Percentiles rank a stretch among this genome's conserved stretches.
Evolutionary conservation across 306 rosid species (phyloP).

Genomic region (Corylus heterophylla): DNA sequence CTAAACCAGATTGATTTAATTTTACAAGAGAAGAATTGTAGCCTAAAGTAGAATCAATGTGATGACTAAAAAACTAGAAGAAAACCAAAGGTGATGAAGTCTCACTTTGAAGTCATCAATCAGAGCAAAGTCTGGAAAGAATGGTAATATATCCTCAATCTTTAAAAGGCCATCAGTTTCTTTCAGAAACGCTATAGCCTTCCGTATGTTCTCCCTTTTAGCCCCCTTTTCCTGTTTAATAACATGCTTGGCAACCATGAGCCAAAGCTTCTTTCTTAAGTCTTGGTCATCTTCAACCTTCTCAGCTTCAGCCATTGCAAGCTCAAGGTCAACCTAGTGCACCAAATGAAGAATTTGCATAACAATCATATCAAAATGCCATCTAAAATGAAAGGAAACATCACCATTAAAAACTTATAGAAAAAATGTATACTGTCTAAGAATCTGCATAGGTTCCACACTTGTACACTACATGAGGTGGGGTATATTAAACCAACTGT

Average conservation of each 20-base stretch:
- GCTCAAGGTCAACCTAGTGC: conserved; percentile 88
- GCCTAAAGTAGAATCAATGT: not conserved
- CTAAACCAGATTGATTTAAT: not conserved
- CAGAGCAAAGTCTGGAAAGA: conserved; percentile 95
- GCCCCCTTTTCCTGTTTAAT: conserved; percentile 94
- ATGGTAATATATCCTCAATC: conserved; percentile 93
- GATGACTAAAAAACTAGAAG: not conserved
- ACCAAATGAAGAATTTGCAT: conserved; percentile 28
- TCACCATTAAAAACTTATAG: conserved; percentile 13
- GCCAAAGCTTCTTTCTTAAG: conserved; percentile 98
- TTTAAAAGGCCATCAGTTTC: conserved; percentile 97
- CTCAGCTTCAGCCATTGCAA: conserved; percentile 99
- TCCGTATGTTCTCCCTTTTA: conserved; percentile 95
- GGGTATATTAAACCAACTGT: conserved; percentile 25
- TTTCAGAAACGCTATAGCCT: conserved; percentile 96
- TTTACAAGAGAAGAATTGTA: not conserved
- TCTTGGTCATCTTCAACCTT: conserved; percentile 98
- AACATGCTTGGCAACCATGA: conserved; percentile 96
- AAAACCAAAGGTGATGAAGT: conserved; percentile 22
- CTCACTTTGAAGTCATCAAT: conserved; percentile 96
- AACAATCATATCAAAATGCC: conserved; percentile 7
- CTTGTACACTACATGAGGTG: not conserved
- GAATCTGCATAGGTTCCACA: conserved; percentile 5
- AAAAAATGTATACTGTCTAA: conserved; percentile 1
- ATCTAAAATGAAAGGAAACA: conserved; percentile 3